Percentiles rank a stretch among this genome's conserved stretches.
Evolutionary conservation across 2,329 filamentous ascomycete genomes (phyloP).

Genomic region (Hymenoscyphus fructigenus): DNA sequence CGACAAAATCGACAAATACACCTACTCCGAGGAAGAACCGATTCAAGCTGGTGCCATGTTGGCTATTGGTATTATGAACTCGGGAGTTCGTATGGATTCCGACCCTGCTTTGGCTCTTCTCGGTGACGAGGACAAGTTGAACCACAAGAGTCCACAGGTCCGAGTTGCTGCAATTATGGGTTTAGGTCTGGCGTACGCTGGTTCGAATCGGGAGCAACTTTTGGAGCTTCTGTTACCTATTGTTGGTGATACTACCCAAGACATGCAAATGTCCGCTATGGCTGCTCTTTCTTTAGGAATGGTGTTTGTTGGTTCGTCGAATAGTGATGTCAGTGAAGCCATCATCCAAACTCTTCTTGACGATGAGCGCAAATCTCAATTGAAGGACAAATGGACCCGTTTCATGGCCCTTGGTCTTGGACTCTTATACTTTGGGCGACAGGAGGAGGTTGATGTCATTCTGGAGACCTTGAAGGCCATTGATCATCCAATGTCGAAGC

Average conservation of each 20-base stretch:
- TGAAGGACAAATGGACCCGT: constrained; percentile 97
- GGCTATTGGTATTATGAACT: constrained; percentile 94
- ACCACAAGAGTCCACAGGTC: constrained; percentile 74
- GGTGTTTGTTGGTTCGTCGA: constrained; percentile 88
- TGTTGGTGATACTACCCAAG: constrained; percentile 76
- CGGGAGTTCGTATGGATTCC: constrained; percentile 82
- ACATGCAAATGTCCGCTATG: constrained; percentile 97
- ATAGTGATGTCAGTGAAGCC: constrained; percentile 86
- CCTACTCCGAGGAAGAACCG: constrained; percentile 76
- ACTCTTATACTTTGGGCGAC: constrained; percentile 90
- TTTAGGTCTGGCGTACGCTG: constrained; percentile 89
- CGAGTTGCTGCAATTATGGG: constrained; percentile 91
- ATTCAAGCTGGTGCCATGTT: constrained; percentile 91
- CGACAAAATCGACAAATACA: constrained; percentile 93
- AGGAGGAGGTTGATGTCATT: constrained; percentile 98
- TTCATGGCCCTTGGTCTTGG: constrained; percentile 95
- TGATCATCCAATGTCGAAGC: constrained; percentile 94
- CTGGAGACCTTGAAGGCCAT: constrained; percentile 95
- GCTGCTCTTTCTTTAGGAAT: constrained; percentile 87
- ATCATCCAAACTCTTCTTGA: constrained; percentile 93
- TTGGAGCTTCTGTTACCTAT: constrained; percentile 82
- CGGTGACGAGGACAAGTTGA: constrained; percentile 74
- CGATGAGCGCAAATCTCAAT: constrained; percentile 82
- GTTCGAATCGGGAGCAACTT: constrained; percentile 88
- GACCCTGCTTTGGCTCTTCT: constrained; percentile 89